These are phyloP conservation scores for Carex cristatella DNA, from an alignment of 176 grass and related monocot genomes.

Conservation along the genomic window DNA sequence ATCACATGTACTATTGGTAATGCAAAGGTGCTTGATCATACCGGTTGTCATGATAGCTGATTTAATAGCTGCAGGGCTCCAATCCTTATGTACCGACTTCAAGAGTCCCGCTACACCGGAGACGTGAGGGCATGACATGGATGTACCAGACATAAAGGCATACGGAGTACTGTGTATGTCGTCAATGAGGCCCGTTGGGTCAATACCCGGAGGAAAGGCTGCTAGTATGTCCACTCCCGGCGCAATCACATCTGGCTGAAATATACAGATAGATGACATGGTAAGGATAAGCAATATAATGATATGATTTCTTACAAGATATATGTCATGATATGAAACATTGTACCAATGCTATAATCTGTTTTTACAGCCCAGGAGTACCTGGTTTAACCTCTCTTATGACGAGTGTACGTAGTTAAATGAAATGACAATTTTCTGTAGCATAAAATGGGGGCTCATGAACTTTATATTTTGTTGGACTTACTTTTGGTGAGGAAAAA, in stretches of 20 bases:
- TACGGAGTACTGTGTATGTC: slow-evolving; percentile 15
- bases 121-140: slow-evolving; percentile 40
- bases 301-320: neutral
- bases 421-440: neutral
- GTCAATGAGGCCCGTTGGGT: neutral
- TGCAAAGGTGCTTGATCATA: neutral
- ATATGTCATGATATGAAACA: neutral
- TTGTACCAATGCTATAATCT: neutral
- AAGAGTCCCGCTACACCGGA: slow-evolving; percentile 27
- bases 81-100: slow-evolving; percentile 22
- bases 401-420: neutral
- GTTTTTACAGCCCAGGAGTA: no score
- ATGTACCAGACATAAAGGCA: slow-evolving; percentile 30
- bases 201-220: slow-evolving; percentile 5
- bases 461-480: neutral
- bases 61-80: slow-evolving; percentile 34
- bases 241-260: slow-evolving; percentile 34
- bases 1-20: neutral
- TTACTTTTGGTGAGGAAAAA: neutral
- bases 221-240: slow-evolving; percentile 31
- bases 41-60: slow-evolving; percentile 42
- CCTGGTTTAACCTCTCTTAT: neutral
- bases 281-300: neutral
- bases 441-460: neutral
- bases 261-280: neutral